Evolutionary conservation across 495 filamentous ascomycete genomes (phyloP).

Genomic region (Neurospora sp.): DNA sequence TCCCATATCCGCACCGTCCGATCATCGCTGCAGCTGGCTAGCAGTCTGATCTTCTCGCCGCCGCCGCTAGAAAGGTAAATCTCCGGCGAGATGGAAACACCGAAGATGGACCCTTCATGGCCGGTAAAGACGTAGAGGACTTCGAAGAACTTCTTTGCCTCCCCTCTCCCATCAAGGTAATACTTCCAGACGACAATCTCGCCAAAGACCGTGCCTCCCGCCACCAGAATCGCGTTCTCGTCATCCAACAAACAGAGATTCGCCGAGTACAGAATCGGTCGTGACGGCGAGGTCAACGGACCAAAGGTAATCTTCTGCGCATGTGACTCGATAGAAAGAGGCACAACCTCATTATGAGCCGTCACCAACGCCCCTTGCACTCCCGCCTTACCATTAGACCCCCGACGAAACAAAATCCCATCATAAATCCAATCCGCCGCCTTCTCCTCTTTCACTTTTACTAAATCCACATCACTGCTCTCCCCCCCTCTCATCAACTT

Average conservation of each 20-base stretch:
- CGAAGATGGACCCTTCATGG: conserved; percentile 92
- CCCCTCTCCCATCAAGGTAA: conserved; percentile 14
- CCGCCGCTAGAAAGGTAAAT: conserved; percentile 26
- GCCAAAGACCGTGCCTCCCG: conserved; percentile 86
- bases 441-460: conserved; percentile 6
- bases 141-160: conserved; percentile 16
- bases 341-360: conserved; percentile 68
- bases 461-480: not conserved
- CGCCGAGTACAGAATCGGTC: conserved; percentile 82
- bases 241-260: conserved; percentile 50
- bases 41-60: conserved; percentile 38
- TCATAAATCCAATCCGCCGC: conserved; percentile 79
- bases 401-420: conserved; percentile 38
- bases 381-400: too few species aligned
- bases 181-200: conserved; percentile 88
- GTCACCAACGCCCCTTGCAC: conserved; percentile 49
- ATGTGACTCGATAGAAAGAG: too few species aligned
- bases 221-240: conserved; percentile 52
- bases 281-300: conserved; percentile 54
- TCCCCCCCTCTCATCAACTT: conserved; percentile 8
- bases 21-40: conserved; percentile 94
- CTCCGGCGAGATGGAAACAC: conserved; percentile 62
- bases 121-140: conserved; percentile 70
- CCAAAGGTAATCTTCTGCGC: conserved; percentile 17
- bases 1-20: conserved; percentile 87